Evolutionary conservation across 805 yeast genomes (phyloP), one percentile per base, ranked within the genome.

Genomic region (Schizosaccharomyces osmophilus): DNA sequence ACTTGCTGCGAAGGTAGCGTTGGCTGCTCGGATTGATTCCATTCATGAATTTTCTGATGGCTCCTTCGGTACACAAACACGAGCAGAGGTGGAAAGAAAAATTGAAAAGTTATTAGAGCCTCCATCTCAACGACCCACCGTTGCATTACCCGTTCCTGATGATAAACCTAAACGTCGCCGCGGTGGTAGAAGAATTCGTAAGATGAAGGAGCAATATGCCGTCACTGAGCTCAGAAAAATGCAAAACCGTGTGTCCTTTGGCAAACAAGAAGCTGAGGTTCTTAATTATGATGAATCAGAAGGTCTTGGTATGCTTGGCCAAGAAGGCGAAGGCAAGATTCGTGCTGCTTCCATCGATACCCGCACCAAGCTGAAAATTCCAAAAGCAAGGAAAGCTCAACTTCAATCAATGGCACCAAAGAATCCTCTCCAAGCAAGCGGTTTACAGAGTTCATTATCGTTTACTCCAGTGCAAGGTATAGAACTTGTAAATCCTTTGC

Each of bases 171-270:
- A 90, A 4, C 86, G 87, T 71, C 85, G 83, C 66, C 76, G 98
- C 66, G 97, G 94, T 1, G 98, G 98, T 0, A 75, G 82, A 65
- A 73, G 90, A 62, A 77, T 84, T 66, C 76, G 95, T 60, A 88
- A 87, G 70, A 78, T 81, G 73, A 87, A 86, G 70, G 85, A 87
- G 68, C 82, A 85, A 68, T 82, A 84, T 71, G 83, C 82, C 67
- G 78, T 85, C 77, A 83, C 95, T 0, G 95, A 88, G 62, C 69
- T 85, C 55, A 82, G 88, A 43, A 83, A 81, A 65, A 84, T 95
- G 2, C 95, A 87, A 67, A 88, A 90, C 69, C 79, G 85, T 67
- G 78, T 89, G 80, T 84, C 77, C 54, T 89, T 90, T 72, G 96
- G 95, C 5, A 78, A 82, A 66, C 75, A 77, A 64, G 95, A 87